Conservation (phyloP, 371 early-diverging fungal species). For the Syncephalastrum racemosum region DNA sequence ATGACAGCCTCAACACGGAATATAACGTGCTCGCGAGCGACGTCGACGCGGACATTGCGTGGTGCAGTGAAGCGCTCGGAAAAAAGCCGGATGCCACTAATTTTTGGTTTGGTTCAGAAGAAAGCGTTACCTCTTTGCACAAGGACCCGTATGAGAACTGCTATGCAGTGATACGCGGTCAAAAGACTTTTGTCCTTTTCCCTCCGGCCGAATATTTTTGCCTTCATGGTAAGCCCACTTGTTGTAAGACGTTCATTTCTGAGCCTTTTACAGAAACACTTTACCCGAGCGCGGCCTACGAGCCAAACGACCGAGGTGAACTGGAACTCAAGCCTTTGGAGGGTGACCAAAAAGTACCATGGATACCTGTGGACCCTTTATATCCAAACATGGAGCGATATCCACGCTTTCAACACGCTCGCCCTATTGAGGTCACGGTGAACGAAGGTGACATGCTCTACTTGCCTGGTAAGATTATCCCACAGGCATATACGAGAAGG, state of each 20-base stretch:
- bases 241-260: neutral
- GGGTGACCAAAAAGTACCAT: conserved; percentile 49
- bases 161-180: conserved; percentile 71
- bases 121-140: conserved; percentile 69
- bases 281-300: conserved; percentile 60
- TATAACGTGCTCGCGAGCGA: conserved; percentile 55
- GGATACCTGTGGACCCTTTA: conserved; percentile 68
- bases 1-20: conserved; percentile 64
- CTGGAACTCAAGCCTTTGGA: conserved; percentile 42
- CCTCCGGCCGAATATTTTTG: conserved; percentile 73
- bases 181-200: conserved; percentile 69
- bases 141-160: conserved; percentile 84
- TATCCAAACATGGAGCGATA: conserved; percentile 42
- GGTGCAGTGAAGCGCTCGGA: conserved; percentile 66
- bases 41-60: conserved; percentile 60
- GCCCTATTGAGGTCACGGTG: conserved; percentile 57
- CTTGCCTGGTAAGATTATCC: conserved; percentile 53
- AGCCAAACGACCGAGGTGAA: conserved; percentile 22
- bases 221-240: conserved; percentile 50
- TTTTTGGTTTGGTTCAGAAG: conserved; percentile 74
- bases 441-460: conserved; percentile 73
- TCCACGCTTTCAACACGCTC: conserved; percentile 57
- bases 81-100: conserved; percentile 75
- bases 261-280: conserved; percentile 39
- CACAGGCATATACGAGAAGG: neutral